Base-by-base conservation (phyloP, 2,329 filamentous ascomycete species). In the Didymella segeticola region DNA sequence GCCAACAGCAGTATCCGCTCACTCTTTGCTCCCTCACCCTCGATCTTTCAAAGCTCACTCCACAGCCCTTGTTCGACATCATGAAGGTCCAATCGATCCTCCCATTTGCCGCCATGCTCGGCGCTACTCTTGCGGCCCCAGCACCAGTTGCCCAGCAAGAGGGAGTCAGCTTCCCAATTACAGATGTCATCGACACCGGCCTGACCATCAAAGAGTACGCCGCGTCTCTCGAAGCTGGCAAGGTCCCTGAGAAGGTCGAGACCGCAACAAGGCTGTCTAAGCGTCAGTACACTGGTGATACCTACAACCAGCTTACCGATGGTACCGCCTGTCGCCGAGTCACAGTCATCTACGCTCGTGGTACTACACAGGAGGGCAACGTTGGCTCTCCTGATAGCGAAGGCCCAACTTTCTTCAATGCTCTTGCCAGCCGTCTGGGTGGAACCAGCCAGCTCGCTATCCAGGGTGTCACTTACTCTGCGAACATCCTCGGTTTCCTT, bases 391-490 rank as follows among this genome's bases (percentile, higher is more conserved):
- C 77, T 5, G 73, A 76, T 8, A 81, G 82, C 2, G 67, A 64
- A 38, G 66, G 66, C 1, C 82, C 82, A 3, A 74, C 77, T 1
- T 79, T 84, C 67, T 80, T 82, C 66, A 72, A 78, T 25, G 75
- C 76, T 5, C 67, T 85, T 2, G 73, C 72, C 10, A 47, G 63
- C 9, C 57, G 67, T 15, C 64, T 83, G 25, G 80, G 78, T 31
- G 72, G 66, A 37, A 58, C 67, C 8, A 71, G 68, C 43, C 75
- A 76, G 42, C 65, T 83, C 12, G 78, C 78, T 4, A 76, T 83
- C n/a, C 83, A 85, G 68, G 83, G 82, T 43, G 80, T 85, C n/a
- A 74, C 78, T 25, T 85, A 85, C 62, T 63, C 77, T 2, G 82
- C 82, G 7, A 58, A 58, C 22, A 50, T 71, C 17, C 6, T 56